Percentiles rank a stretch among this genome's conserved stretches.
Evolutionary conservation across 2,329 filamentous ascomycete species (phyloP).

Genomic region (Aspergillus transmontanensis): DNA sequence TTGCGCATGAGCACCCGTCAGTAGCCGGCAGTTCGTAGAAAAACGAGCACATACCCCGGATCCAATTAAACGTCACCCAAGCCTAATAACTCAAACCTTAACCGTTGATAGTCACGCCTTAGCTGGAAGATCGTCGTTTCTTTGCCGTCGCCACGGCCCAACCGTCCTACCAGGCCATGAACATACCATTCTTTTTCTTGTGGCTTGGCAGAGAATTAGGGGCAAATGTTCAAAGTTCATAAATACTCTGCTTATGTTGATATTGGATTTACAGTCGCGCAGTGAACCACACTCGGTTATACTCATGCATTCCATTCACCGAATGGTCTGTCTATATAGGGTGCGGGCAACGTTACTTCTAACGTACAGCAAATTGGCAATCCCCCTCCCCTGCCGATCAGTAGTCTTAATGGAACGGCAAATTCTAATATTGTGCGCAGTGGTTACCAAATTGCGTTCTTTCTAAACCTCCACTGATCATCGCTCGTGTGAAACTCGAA

Average conservation of each 20-base stretch:
- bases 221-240: no score
- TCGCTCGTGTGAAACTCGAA: conserved; percentile 3
- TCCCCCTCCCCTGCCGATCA: conserved; percentile 17
- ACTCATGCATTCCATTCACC: not conserved
- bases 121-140: conserved; percentile 12
- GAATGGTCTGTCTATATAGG: not conserved
- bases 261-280: not conserved
- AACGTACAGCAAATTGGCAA: not conserved
- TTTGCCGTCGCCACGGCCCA: not conserved
- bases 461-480: conserved; percentile 3
- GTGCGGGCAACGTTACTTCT: not conserved
- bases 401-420: conserved; percentile 5
- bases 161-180: not conserved
- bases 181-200: not conserved
- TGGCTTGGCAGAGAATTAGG: not conserved
- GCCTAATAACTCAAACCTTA: conserved; percentile 10
- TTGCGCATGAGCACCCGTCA: not conserved
- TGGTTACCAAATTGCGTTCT: conserved; percentile 1
- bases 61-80: conserved; percentile 10
- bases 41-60: not conserved
- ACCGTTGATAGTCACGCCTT: conserved; percentile 5
- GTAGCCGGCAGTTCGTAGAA: not conserved
- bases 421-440: not conserved
- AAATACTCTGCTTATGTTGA: not conserved
- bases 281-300: not conserved